These are phyloP conservation scores for Zizania latifolia DNA, from an alignment of 176 grass and related monocot genomes.

Conservation along the genomic window DNA sequence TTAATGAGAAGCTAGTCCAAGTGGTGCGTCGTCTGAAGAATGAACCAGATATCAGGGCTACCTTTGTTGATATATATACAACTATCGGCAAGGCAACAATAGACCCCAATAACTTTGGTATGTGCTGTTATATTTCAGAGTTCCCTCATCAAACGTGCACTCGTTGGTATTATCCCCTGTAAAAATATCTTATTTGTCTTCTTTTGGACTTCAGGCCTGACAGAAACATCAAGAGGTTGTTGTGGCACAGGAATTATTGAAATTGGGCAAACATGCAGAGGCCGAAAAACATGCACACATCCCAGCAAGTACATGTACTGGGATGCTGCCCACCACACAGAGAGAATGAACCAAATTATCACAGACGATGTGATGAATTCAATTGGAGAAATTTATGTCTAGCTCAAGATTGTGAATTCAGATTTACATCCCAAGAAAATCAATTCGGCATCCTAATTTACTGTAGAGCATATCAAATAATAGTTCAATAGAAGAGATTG, in stretches of 20 bases:
- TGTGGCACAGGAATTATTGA: conserved; percentile 60
- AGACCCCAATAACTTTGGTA: conserved; percentile 47
- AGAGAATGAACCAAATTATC: conserved; percentile 51
- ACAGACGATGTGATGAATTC: conserved; percentile 21
- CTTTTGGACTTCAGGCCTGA: conserved; percentile 38
- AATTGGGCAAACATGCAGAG: conserved; percentile 56
- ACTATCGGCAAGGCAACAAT: conserved; percentile 35
- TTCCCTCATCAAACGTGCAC: background rate
- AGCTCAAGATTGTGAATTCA: background rate
- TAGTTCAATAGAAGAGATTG: background rate
- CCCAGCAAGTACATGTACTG: conserved; percentile 64
- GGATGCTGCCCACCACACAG: conserved; percentile 72
- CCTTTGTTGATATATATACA: conserved; percentile 35
- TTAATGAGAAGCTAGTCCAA: conserved; percentile 48
- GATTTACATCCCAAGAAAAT: background rate
- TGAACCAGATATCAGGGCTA: conserved; percentile 31
- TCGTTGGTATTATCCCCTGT: background rate
- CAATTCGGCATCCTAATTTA: background rate
- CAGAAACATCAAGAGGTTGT: conserved; percentile 47
- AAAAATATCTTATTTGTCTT: conserved; percentile 4
- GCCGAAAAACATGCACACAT: conserved; percentile 45
- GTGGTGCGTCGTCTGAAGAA: conserved; percentile 32
- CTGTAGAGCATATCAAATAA: background rate
- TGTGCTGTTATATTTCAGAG: background rate
- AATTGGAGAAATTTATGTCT: conserved; percentile 30